A percentile compares a stretch with the other conserved stretches of the same genome.
Evolutionary conservation across 2,329 filamentous ascomycete species (phyloP).

Genomic region (Colletotrichum plurivorum): DNA sequence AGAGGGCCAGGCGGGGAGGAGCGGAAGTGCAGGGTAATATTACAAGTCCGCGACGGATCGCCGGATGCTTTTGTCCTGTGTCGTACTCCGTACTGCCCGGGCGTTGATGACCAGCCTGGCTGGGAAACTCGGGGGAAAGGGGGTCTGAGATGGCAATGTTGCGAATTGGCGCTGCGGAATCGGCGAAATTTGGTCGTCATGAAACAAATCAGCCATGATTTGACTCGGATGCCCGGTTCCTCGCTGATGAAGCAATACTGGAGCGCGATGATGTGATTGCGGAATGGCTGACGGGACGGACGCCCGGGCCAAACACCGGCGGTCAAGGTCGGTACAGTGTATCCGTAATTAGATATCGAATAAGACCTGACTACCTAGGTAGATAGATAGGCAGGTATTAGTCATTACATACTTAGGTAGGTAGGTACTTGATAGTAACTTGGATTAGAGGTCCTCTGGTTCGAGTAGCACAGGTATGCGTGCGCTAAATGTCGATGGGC

Average conservation of each 20-base stretch:
- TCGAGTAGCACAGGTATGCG: not conserved
- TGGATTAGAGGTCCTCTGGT: too few species aligned
- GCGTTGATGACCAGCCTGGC: too few species aligned
- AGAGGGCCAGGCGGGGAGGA: slow-evolving; percentile 3
- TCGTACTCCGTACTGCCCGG: too few species aligned
- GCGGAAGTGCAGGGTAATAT: slow-evolving; percentile 18
- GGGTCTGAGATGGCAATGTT: not conserved
- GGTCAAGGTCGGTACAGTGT: slow-evolving; percentile 9
- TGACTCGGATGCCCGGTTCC: slow-evolving; percentile 20
- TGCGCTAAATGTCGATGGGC: slow-evolving; percentile 9
- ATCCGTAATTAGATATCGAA: slow-evolving; percentile 6
- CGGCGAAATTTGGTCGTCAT: not conserved
- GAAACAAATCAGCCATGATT: slow-evolving; percentile 21
- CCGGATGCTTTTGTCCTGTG: slow-evolving; percentile 17
- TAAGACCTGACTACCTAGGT: slow-evolving; percentile 2
- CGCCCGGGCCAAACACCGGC: slow-evolving; percentile 31
- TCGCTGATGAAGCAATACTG: slow-evolving; percentile 41
- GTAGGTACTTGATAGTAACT: too few species aligned
- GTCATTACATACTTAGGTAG: too few species aligned
- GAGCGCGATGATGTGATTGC: slow-evolving; percentile 40
- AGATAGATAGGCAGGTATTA: not conserved
- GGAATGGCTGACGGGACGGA: slow-evolving; percentile 33
- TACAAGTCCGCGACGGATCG: slow-evolving; percentile 22
- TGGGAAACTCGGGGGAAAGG: not conserved
- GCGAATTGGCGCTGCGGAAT: slow-evolving; percentile 6